Evolutionary conservation across 78 protist genomes (phyloP).

Genomic region (Dictyostelium intermedium): DNA sequence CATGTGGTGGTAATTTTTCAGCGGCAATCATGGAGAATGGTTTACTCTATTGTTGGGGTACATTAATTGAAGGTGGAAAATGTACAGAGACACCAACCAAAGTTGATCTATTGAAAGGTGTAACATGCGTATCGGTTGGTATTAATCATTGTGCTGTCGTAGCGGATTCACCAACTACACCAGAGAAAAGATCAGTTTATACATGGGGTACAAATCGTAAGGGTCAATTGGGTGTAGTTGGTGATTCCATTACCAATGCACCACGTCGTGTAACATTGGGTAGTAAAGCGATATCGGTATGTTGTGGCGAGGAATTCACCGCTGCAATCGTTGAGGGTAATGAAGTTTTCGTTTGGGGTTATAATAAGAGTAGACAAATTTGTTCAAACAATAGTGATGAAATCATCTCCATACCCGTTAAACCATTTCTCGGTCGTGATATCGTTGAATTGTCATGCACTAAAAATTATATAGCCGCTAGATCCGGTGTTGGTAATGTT

Average conservation of each 20-base stretch:
- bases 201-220: conserved; percentile 56
- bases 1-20: conserved; percentile 65
- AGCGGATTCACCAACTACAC: conserved; percentile 39
- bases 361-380: conserved; percentile 53
- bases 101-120: conserved; percentile 64
- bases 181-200: conserved; percentile 36
- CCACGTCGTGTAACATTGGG: conserved; percentile 72
- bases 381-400: conserved; percentile 53
- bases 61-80: conserved; percentile 20
- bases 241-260: conserved; percentile 68
- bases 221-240: conserved; percentile 66
- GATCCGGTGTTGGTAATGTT: conserved; percentile 38
- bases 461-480: conserved; percentile 41
- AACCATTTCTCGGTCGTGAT: conserved; percentile 72
- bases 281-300: conserved; percentile 16
- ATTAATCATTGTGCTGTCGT: conserved; percentile 59
- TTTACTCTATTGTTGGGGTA: conserved; percentile 59
- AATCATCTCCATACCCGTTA: conserved; percentile 28
- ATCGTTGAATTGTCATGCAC: conserved; percentile 34
- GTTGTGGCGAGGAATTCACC: conserved; percentile 70
- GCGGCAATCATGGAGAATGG: conserved; percentile 71
- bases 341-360: conserved; percentile 77
- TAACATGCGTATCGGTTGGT: conserved; percentile 23
- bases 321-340: conserved; percentile 70
- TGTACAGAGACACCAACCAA: conserved; percentile 22